A percentile compares a stretch with the other conserved stretches of the same genome.
Conservation (phyloP, 495 filamentous ascomycete genomes). For the Sabuloglossum arenarium region DNA sequence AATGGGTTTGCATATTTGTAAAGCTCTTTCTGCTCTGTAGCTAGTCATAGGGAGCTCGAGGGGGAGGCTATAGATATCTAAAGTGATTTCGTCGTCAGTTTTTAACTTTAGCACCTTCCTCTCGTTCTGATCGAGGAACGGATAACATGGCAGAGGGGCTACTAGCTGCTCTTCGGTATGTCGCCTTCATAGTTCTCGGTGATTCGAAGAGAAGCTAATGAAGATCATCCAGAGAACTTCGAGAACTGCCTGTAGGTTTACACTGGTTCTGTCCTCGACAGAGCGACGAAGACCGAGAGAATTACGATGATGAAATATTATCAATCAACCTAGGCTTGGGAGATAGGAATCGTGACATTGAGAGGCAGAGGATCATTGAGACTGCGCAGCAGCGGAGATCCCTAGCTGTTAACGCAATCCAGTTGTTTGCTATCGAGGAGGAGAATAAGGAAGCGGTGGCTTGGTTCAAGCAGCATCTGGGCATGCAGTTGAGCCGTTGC, state of each 20-base stretch:
- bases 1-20: not conserved
- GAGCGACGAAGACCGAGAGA: slow-evolving; percentile 1
- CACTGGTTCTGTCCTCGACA: slow-evolving; percentile 7
- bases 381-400: slow-evolving; percentile 30
- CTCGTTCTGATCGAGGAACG: not conserved
- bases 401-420: slow-evolving; percentile 38
- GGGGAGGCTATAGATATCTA: not conserved
- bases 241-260: not conserved
- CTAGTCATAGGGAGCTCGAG: not conserved
- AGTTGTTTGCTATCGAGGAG: slow-evolving; percentile 43
- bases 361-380: slow-evolving; percentile 17
- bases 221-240: slow-evolving; percentile 1
- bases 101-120: not conserved
- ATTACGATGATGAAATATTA: slow-evolving; percentile 4
- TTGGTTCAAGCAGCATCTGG: slow-evolving; percentile 33
- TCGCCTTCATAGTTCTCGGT: not conserved
- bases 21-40: not conserved
- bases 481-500: slow-evolving; percentile 41
- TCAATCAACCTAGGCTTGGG: not conserved
- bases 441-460: slow-evolving; percentile 38
- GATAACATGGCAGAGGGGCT: not conserved
- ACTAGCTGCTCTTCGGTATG: not conserved
- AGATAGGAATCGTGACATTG: not conserved
- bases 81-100: not conserved
- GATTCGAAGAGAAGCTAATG: not conserved